phyloP scores from a whole-genome alignment of 352 stramenopile species.

The Globisporangium polare region DNA sequence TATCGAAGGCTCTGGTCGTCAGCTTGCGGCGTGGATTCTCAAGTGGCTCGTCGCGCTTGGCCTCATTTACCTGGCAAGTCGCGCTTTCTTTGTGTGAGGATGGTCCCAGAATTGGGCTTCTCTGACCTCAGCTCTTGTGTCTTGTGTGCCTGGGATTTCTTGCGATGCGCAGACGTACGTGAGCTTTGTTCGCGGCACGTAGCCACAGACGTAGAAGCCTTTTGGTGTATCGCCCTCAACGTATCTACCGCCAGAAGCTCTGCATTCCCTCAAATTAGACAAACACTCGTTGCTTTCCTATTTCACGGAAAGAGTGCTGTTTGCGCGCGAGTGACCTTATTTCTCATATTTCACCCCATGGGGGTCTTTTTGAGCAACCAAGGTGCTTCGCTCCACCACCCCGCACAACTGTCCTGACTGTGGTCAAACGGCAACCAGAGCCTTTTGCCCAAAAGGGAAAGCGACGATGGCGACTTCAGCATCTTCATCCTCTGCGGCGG shows the following conservation, averaged over 20 bases:
- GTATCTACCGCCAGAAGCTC: no score
- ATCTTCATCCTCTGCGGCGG: constrained; percentile 8
- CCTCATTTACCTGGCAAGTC: constrained; percentile 44
- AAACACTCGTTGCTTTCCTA: no score
- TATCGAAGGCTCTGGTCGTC: constrained; percentile 44
- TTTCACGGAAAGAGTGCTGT: background rate
- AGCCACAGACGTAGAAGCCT: background rate
- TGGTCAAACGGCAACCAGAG: background rate
- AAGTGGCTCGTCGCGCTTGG: constrained; percentile 59
- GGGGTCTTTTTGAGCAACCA: background rate
- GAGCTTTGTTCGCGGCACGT: constrained; percentile 14
- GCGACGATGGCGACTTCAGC: background rate
- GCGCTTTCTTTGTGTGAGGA: background rate
- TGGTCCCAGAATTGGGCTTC: background rate
- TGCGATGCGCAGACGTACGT: constrained; percentile 11
- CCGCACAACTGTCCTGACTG: background rate
- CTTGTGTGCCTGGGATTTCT: no score
- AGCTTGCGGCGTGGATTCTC: constrained; percentile 44
- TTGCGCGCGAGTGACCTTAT: background rate
- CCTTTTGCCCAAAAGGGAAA: background rate
- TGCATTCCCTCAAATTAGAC: no score
- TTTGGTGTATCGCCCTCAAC: no score
- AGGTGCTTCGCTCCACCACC: background rate
- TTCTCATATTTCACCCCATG: background rate
- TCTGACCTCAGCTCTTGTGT: background rate